Conservation (phyloP, 805 yeast species). For the Cyberlindnera mississippiensis region DNA sequence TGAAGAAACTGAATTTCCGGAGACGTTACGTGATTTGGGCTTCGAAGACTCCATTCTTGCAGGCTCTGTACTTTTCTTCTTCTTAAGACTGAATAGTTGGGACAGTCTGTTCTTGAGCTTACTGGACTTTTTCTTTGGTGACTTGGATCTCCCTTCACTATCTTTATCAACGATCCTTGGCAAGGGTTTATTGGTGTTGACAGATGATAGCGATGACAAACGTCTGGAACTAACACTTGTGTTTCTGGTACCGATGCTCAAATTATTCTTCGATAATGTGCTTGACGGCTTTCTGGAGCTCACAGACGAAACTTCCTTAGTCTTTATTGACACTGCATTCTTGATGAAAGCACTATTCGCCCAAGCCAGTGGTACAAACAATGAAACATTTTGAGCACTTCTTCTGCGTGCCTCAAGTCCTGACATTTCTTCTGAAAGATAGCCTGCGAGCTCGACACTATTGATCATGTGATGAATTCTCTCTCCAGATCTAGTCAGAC, state of each 20-base stretch:
- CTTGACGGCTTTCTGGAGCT: conserved; percentile 14
- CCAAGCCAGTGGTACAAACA: conserved; percentile 11
- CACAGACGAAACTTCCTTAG: background rate
- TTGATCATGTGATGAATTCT: conserved; percentile 26
- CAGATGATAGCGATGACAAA: conserved; percentile 21
- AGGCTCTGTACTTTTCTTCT: conserved; percentile 4
- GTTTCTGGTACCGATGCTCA: conserved; percentile 12
- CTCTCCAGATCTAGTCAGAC: conserved; percentile 25
- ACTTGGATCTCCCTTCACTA: conserved; percentile 1
- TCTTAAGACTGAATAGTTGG: conserved; percentile 19
- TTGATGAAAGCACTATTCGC: conserved; percentile 13
- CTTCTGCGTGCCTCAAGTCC: conserved; percentile 24
- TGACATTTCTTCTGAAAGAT: conserved; percentile 37
- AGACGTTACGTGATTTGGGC: background rate
- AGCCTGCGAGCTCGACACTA: conserved; percentile 31
- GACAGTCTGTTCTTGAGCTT: conserved; percentile 25
- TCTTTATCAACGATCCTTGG: conserved; percentile 14
- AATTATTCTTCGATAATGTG: conserved; percentile 4
- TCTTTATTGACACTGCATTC: background rate
- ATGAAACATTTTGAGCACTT: conserved; percentile 7
- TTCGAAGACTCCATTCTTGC: background rate
- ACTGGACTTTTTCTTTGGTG: conserved; percentile 10
- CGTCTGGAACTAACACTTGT: conserved; percentile 17
- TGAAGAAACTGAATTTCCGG: background rate
- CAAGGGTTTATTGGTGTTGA: conserved; percentile 19